Evolutionary conservation across 2,329 filamentous ascomycete genomes (phyloP).

Genomic region (Chaetomium globosum): DNA sequence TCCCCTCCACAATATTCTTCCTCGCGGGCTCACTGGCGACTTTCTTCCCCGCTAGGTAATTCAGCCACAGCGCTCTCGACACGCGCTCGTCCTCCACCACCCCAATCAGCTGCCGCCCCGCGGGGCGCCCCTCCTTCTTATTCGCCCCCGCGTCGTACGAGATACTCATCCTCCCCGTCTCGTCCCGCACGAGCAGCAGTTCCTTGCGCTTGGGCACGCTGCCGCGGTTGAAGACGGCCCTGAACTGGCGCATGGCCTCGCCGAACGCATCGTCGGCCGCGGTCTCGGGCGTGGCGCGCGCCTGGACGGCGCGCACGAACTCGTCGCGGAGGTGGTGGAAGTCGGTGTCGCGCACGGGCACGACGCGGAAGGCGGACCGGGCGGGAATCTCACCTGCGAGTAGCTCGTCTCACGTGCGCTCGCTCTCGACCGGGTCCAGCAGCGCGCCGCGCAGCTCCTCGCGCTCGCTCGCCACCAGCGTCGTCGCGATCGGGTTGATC

Average conservation of each 20-base stretch:
- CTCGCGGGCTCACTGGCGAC: constrained; percentile 84
- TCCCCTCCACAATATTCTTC: constrained; percentile 79
- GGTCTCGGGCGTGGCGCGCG: constrained; percentile 53
- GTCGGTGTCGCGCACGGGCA: constrained; percentile 91
- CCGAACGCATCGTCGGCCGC: constrained; percentile 76
- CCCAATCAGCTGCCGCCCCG: constrained; percentile 63
- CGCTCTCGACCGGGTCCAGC: constrained; percentile 68
- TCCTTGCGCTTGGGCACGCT: constrained; percentile 80
- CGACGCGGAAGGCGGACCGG: constrained; percentile 76
- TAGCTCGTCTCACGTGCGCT: constrained; percentile 73
- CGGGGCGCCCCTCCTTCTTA: constrained; percentile 39
- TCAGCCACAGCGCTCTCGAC: constrained; percentile 80
- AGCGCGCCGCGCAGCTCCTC: constrained; percentile 69
- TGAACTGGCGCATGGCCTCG: constrained; percentile 73
- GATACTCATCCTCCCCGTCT: constrained; percentile 65
- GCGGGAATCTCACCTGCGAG: constrained; percentile 66
- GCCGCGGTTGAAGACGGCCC: constrained; percentile 76
- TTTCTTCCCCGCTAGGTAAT: constrained; percentile 83
- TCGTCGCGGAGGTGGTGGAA: constrained; percentile 91
- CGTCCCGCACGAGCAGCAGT: constrained; percentile 70
- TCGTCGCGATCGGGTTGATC: constrained; percentile 76
- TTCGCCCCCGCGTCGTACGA: constrained; percentile 62
- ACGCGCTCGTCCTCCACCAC: constrained; percentile 77
- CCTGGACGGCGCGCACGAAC: constrained; percentile 82
- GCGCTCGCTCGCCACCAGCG: constrained; percentile 80